Evolutionary conservation across 768 basidiomycete species (phyloP), one percentile per base, ranked within the genome.

Genomic region (Pleurotus cornucopiae): DNA sequence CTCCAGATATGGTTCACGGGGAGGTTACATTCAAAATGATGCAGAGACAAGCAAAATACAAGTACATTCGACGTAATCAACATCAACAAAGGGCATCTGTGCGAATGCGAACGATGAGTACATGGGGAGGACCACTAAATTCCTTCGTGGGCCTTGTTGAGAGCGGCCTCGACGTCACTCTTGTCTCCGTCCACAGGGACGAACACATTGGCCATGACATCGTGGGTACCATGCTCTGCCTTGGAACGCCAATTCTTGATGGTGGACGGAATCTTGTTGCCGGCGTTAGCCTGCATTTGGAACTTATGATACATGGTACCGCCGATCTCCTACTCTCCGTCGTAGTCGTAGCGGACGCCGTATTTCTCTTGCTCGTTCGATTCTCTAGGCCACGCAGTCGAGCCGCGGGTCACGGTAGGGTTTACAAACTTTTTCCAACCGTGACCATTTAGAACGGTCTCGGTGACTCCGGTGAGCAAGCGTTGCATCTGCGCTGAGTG

Each of bases 221-320:
- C 54, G 25, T 55, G 9, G 30, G 54, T 55, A 23, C 54, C 54
- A 44, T 47, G 16, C 54, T 55, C 46, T 18, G 44, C 54, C 44
- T 43, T 55, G 21, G 21, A 21, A 21, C 21, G 21, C 54, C 41
- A 55, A 14, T 11, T 26, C 25, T 46, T 55, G 13, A 55, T 46
- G 6, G 54, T 6, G 7, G 54, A 21, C 47, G 54, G 54, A 13
- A 55, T 30, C 1, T 21, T 21, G 21, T 47, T 55, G 14, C 54
- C 44, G 6, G 6, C 21, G 25, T 55, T 55, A 34, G 54, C 7
- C 54, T 55, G 54, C 54, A 55, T 55, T 47, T 55, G 12, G 41
- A 55, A 55, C 14, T 12, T 49, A 21, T 55, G 46, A 23, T 12
- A 55, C 9, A n/a, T 43, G 41, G 43, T 47, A 12, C 43, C 54